phyloP scores from a whole-genome alignment of 1,139 yeast species.

The Saccharomyces hybrid region DNA sequence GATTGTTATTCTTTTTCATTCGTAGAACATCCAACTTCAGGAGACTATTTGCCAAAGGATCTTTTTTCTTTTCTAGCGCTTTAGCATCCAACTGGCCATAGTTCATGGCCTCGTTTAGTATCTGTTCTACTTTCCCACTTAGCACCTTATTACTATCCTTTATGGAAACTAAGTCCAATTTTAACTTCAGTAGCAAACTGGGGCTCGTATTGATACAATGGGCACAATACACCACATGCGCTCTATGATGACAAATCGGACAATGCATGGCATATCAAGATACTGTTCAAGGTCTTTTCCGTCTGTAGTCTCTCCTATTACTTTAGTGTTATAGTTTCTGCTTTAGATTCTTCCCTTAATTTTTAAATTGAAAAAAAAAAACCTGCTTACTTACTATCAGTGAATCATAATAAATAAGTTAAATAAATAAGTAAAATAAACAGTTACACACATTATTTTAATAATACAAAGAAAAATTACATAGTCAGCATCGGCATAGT shows the following conservation, averaged over 20 bases:
- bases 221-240: conserved; percentile 18
- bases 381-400: background rate
- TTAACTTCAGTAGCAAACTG: conserved; percentile 13
- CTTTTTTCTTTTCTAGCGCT: background rate
- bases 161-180: conserved; percentile 14
- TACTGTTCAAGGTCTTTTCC: no score
- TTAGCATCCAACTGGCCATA: background rate
- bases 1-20: conserved; percentile 13
- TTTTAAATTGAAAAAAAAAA: background rate
- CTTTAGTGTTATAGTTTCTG: background rate
- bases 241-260: conserved; percentile 16
- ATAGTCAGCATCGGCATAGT: background rate
- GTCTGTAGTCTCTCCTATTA: background rate
- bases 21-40: conserved; percentile 16
- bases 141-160: conserved; percentile 13
- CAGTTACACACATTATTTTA: background rate
- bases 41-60: conserved; percentile 15
- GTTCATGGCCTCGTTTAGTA: conserved; percentile 14
- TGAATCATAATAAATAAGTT: background rate
- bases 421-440: background rate
- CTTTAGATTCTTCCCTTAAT: background rate
- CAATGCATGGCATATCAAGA: conserved; percentile 15
- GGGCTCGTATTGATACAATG: conserved; percentile 28
- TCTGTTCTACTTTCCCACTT: conserved; percentile 14
- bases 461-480: background rate